Evolutionary conservation across 23 red algal species (phyloP).

Genomic region (Gracilariopsis chorda): DNA sequence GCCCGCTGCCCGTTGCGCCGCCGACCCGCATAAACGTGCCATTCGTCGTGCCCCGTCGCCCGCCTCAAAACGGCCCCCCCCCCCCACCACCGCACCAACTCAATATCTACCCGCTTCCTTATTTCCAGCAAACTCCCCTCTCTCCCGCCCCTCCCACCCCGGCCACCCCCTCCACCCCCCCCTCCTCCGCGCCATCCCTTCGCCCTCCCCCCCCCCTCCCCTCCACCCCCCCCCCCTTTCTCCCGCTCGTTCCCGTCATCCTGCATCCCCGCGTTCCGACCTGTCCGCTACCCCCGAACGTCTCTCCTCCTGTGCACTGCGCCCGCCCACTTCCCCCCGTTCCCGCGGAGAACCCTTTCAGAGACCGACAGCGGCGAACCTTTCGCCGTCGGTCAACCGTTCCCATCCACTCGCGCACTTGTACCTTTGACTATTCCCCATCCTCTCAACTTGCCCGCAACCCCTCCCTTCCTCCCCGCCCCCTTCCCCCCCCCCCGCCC

Average conservation of each 20-base stretch:
- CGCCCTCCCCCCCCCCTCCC: not conserved
- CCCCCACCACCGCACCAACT: not conserved
- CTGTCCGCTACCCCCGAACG: not conserved
- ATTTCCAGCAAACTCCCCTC: not conserved
- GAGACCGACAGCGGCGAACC: not conserved
- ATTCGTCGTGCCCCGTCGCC: not conserved
- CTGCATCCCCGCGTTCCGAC: not conserved
- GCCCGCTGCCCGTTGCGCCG: not conserved
- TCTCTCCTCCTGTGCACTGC: not conserved
- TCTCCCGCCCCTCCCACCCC: not conserved
- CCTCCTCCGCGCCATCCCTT: not conserved
- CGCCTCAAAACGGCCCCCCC: not conserved
- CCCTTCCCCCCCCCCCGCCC: not conserved
- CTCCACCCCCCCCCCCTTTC: not conserved
- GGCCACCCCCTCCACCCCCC: not conserved
- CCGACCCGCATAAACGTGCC: not conserved
- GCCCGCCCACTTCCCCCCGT: not conserved
- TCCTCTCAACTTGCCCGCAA: not conserved
- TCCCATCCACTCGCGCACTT: too few species aligned
- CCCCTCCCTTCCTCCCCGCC: not conserved
- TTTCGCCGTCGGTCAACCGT: too few species aligned
- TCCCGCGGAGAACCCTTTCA: not conserved
- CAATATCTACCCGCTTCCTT: not conserved
- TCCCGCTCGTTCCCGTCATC: not conserved
- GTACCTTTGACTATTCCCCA: too few species aligned